These are phyloP conservation scores for Aspergillus pseudotamarii DNA, from an alignment of 2,329 filamentous ascomycete species.

Conservation along the genomic window DNA sequence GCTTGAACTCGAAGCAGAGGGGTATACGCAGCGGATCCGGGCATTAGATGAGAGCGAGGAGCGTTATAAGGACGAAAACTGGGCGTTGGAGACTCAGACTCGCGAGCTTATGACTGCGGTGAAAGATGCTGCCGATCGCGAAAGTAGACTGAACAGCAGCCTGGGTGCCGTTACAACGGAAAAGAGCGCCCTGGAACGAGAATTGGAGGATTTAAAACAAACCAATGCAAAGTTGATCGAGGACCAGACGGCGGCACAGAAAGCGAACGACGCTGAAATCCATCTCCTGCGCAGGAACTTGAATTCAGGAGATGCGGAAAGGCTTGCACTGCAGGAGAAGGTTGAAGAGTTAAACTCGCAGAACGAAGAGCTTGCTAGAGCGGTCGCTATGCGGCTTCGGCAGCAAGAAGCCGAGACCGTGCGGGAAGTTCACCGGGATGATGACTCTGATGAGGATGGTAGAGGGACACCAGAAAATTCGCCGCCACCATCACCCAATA, in stretches of 20 bases:
- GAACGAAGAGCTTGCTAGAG: slow-evolving; percentile 87
- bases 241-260: slow-evolving; percentile 74
- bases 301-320: slow-evolving; percentile 76
- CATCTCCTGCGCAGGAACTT: slow-evolving; percentile 80
- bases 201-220: slow-evolving; percentile 87
- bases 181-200: slow-evolving; percentile 76
- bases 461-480: slow-evolving; percentile 83
- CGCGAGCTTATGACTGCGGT: slow-evolving; percentile 77
- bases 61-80: slow-evolving; percentile 97
- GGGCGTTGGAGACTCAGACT: slow-evolving; percentile 90
- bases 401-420: slow-evolving; percentile 65
- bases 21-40: slow-evolving; percentile 76
- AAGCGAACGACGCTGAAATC: slow-evolving; percentile 86
- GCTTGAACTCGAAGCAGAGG: slow-evolving; percentile 80
- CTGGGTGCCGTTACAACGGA: slow-evolving; percentile 72
- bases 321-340: slow-evolving; percentile 75
- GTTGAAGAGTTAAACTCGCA: slow-evolving; percentile 85
- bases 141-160: slow-evolving; percentile 76
- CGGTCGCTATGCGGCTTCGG: slow-evolving; percentile 74
- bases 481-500: slow-evolving; percentile 85
- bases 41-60: slow-evolving; percentile 90
- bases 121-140: slow-evolving; percentile 77
- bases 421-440: slow-evolving; percentile 63
- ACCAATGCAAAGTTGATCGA: slow-evolving; percentile 77
- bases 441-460: slow-evolving; percentile 67